phyloP scores from a whole-genome alignment of 352 stramenopile species.

The Globisporangium lucens region DNA sequence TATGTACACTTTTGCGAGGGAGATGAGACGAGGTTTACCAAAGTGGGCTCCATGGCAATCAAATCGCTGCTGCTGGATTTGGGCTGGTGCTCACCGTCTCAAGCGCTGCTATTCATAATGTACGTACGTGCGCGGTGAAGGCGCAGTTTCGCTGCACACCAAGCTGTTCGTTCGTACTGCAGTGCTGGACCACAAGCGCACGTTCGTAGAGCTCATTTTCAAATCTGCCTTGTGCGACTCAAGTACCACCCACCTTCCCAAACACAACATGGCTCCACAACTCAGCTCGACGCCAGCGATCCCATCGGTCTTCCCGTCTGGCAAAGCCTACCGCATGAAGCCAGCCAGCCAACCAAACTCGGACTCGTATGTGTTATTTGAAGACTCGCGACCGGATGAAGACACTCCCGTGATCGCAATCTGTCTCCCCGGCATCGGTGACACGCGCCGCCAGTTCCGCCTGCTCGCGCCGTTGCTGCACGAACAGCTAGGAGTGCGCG shows the following conservation, averaged over 20 bases:
- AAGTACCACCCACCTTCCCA: neutral
- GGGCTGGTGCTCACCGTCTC: neutral
- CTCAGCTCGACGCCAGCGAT: neutral
- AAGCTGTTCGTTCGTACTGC: neutral
- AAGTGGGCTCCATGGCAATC: neutral
- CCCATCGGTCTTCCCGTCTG: conserved; percentile 26
- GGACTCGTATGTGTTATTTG: conserved; percentile 29
- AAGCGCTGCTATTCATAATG: neutral
- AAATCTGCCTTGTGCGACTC: neutral
- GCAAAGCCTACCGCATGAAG: conserved; percentile 18
- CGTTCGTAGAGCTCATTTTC: neutral
- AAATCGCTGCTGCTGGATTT: neutral
- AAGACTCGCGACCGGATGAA: conserved; percentile 29
- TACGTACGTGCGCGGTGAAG: neutral
- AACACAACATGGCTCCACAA: conserved; percentile 3
- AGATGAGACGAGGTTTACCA: neutral
- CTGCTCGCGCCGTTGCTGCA: conserved; percentile 37
- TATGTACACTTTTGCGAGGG: neutral
- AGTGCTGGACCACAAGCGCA: neutral
- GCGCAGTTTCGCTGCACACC: neutral
- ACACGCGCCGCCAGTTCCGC: conserved; percentile 40
- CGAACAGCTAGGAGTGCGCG: conserved; percentile 25
- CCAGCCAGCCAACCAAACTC: neutral
- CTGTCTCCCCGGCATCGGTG: conserved; percentile 38
- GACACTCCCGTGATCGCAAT: conserved; percentile 24